Conservation (phyloP, 2,329 filamentous ascomycete genomes). For the Mycosphaerella sp. region DNA sequence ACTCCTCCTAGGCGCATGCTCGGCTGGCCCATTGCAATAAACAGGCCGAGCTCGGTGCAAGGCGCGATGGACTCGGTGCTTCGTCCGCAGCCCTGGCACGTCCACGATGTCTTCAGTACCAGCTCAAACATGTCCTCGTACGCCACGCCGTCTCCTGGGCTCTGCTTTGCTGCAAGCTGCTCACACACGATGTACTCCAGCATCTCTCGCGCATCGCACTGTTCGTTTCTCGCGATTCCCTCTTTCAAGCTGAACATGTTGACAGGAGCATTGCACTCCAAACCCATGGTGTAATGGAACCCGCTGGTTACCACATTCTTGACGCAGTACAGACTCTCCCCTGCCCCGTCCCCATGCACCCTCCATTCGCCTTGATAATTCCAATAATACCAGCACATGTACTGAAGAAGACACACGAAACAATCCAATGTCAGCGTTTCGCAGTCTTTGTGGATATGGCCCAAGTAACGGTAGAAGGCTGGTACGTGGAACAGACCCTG, state of each 20-base stretch:
- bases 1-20: background rate
- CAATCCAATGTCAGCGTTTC: background rate
- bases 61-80: background rate
- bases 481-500: slow-evolving; percentile 16
- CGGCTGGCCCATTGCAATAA: background rate
- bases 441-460: slow-evolving; percentile 11
- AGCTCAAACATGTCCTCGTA: slow-evolving; percentile 5
- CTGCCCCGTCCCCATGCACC: background rate
- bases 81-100: slow-evolving; percentile 2
- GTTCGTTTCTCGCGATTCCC: background rate
- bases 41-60: background rate
- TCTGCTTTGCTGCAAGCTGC: background rate
- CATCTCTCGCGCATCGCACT: slow-evolving; percentile 1
- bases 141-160: background rate
- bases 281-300: background rate
- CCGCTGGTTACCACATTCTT: too few relatives aligned
- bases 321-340: background rate
- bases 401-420: background rate
- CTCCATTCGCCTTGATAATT: background rate
- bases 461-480: slow-evolving; percentile 13
- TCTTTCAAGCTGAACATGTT: background rate
- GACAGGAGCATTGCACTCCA: background rate
- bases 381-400: background rate
- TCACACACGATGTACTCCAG: slow-evolving; percentile 1
- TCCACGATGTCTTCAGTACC: background rate